These are phyloP conservation scores for Ophiostoma angusticollis DNA, from an alignment of 2,329 filamentous ascomycete species.

Conservation along the genomic window DNA sequence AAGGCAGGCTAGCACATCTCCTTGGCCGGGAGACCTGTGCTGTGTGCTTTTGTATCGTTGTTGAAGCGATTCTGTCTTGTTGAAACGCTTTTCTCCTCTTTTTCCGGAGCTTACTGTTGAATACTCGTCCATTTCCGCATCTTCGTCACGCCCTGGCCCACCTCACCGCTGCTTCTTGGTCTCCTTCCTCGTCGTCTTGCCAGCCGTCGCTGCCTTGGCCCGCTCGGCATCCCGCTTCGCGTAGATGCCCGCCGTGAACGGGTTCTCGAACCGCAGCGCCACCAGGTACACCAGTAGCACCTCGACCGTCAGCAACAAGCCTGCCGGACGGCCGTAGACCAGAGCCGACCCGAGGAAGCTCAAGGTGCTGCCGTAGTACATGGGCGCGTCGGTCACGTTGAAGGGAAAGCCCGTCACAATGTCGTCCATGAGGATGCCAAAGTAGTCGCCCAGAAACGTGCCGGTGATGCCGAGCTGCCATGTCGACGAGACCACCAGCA, in stretches of 20 bases:
- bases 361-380: conserved; percentile 92
- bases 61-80: no score
- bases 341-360: conserved; percentile 83
- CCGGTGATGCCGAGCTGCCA: conserved; percentile 88
- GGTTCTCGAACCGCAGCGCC: conserved; percentile 79
- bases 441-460: conserved; percentile 96
- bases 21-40: no score
- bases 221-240: conserved; percentile 61
- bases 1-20: no score
- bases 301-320: conserved; percentile 59
- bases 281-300: conserved; percentile 69
- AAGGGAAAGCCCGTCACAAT: conserved; percentile 95
- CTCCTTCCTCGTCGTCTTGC: conserved; percentile 16
- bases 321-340: conserved; percentile 76
- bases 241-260: conserved; percentile 89
- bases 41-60: no score
- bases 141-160: neutral
- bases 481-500: conserved; percentile 78
- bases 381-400: conserved; percentile 78
- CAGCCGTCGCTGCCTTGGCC: conserved; percentile 22
- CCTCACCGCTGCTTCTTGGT: conserved; percentile 41
- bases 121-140: neutral
- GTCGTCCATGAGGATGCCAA: conserved; percentile 91
- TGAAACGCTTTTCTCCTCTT: neutral
- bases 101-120: conserved; percentile 8